A percentile compares a stretch with the other conserved stretches of the same genome.
These are phyloP conservation scores for Populus euphratica DNA, from an alignment of 345 rosid species.

Conservation along the genomic window DNA sequence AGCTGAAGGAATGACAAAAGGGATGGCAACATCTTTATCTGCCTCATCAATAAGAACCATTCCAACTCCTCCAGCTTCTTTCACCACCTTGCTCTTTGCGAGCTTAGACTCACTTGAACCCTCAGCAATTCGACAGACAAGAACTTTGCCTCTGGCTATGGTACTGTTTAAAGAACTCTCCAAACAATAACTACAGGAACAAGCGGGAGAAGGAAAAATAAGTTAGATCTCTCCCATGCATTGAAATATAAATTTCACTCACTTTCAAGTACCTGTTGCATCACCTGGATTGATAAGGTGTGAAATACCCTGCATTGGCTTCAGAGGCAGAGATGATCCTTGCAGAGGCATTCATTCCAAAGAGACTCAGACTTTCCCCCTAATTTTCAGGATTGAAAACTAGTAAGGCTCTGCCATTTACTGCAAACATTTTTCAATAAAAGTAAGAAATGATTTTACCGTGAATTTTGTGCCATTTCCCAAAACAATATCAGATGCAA, in stretches of 20 bases:
- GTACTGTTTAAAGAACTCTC: conserved; percentile 52
- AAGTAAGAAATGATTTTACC: conserved; percentile 23
- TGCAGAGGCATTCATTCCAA: conserved; percentile 41
- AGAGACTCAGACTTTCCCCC: conserved; percentile 55
- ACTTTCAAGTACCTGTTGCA: conserved; percentile 45
- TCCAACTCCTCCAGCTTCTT: conserved; percentile 58
- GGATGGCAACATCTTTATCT: conserved; percentile 48
- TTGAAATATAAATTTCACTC: conserved; percentile 8
- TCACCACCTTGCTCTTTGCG: conserved; percentile 43
- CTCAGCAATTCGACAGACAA: conserved; percentile 52
- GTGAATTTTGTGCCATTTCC: conserved; percentile 36
- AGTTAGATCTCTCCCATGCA: conserved; percentile 13
- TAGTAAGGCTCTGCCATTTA: conserved; percentile 10
- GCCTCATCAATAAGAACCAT: conserved; percentile 50
- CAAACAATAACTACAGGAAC: conserved; percentile 44
- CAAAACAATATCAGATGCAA: conserved; percentile 36
- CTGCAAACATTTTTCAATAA: no score
- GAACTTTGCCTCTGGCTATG: conserved; percentile 47
- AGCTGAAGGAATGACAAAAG: conserved; percentile 52
- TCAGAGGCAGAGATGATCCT: conserved; percentile 45
- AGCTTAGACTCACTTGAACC: conserved; percentile 50
- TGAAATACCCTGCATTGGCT: conserved; percentile 51
- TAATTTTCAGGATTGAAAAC: conserved; percentile 16
- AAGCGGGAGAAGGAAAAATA: conserved; percentile 9
- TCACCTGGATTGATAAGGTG: conserved; percentile 75